phyloP scores from a whole-genome alignment of 1,284 basidiomycete species.

The Afroboletus lepidellus region DNA sequence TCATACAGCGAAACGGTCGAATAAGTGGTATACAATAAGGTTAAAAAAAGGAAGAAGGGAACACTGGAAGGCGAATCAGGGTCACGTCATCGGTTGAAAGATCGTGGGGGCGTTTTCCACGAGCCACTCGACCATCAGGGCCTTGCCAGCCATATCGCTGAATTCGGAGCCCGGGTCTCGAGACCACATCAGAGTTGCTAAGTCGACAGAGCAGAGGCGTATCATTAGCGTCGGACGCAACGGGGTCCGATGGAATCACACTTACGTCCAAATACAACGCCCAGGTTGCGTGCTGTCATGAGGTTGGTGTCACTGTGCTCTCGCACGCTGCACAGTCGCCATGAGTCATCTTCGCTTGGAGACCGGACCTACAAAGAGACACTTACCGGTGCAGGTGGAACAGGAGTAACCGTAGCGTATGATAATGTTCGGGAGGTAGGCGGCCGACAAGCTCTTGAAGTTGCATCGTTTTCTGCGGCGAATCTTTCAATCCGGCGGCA shows the following conservation, averaged over 20 bases:
- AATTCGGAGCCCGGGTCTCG: conserved; percentile 87
- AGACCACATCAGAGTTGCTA: conserved; percentile 93
- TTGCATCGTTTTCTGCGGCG: conserved; percentile 55
- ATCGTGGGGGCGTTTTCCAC: conserved; percentile 81
- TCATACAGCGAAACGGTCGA: conserved; percentile 17
- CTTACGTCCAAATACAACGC: conserved; percentile 99
- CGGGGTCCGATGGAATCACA: conserved; percentile 22
- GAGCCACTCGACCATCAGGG: conserved; percentile 88
- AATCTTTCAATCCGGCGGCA: conserved; percentile 71
- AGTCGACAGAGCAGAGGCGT: not conserved
- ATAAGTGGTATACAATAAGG: conserved; percentile 30
- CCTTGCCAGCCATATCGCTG: conserved; percentile 95
- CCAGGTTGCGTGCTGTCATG: conserved; percentile 94
- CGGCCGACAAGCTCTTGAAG: conserved; percentile 72
- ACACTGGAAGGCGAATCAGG: not conserved
- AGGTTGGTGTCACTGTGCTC: conserved; percentile 74
- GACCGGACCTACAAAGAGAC: not conserved
- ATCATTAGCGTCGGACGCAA: conserved; percentile 11
- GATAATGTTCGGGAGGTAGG: conserved; percentile 85
- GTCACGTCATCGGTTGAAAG: conserved; percentile 38
- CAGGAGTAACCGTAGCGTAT: conserved; percentile 82
- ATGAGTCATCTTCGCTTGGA: conserved; percentile 2
- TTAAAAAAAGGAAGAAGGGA: conserved; percentile 8
- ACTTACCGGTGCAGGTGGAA: conserved; percentile 81
- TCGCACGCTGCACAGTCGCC: conserved; percentile 54